phyloP scores from a whole-genome alignment of 176 grass and related monocot genomes.

The Musa troglodytarum region DNA sequence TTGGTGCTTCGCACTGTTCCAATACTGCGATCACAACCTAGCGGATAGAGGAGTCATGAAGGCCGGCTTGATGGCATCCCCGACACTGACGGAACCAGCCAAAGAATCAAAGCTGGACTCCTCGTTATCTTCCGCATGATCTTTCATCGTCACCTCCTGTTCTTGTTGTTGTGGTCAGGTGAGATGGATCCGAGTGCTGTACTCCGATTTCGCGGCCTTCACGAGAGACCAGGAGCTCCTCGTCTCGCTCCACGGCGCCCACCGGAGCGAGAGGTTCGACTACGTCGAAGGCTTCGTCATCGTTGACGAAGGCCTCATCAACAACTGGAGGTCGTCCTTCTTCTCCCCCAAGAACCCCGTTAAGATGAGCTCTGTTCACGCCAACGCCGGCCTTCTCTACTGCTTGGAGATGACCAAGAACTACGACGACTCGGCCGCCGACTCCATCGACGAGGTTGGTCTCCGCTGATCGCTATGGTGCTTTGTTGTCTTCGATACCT shows the following conservation, averaged over 20 bases:
- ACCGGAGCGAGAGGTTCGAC: conserved; percentile 40
- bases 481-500: too few species aligned
- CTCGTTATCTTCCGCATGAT: conserved; percentile 11
- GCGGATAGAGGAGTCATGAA: neutral
- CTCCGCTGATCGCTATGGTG: neutral
- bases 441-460: conserved; percentile 54
- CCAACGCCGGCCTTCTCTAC: conserved; percentile 61
- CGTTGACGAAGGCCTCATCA: conserved; percentile 81
- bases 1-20: conserved; percentile 4
- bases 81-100: too few species aligned
- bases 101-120: too few species aligned
- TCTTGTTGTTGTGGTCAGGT: conserved; percentile 31
- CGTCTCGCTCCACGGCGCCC: conserved; percentile 37
- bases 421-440: conserved; percentile 56
- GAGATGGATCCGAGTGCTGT: conserved; percentile 86
- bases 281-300: conserved; percentile 95
- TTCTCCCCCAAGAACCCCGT: conserved; percentile 90
- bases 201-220: conserved; percentile 79
- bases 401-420: conserved; percentile 91
- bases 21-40: neutral
- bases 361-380: conserved; percentile 63
- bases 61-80: conserved; percentile 14
- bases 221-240: conserved; percentile 73
- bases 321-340: conserved; percentile 99
- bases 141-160: too few species aligned